phyloP scores from a whole-genome alignment of 2,329 filamentous ascomycete genomes.

The Pochonia chlamydosporia region DNA sequence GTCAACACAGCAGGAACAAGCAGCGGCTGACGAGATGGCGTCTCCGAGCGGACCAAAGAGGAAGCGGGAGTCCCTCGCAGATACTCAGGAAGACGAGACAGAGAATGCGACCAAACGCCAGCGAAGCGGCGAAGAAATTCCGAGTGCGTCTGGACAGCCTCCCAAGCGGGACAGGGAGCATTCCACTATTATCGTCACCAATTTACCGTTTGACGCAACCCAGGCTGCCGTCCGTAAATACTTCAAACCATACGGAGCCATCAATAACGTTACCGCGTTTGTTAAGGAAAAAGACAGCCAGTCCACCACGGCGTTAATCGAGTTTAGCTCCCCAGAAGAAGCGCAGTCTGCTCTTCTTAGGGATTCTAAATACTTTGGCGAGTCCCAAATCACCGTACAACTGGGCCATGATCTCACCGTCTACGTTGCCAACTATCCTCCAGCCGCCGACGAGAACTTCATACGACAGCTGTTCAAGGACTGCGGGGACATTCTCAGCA shows the following conservation, averaged over 20 bases:
- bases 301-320: slow-evolving; percentile 68
- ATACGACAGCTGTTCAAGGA: slow-evolving; percentile 63
- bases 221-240: slow-evolving; percentile 77
- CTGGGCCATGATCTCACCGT: slow-evolving; percentile 74
- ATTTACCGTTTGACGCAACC: slow-evolving; percentile 64
- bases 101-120: slow-evolving; percentile 62
- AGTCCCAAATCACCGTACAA: slow-evolving; percentile 66
- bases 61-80: slow-evolving; percentile 60
- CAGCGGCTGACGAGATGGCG: slow-evolving; percentile 14
- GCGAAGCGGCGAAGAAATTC: slow-evolving; percentile 38
- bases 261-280: slow-evolving; percentile 66
- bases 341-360: slow-evolving; percentile 74
- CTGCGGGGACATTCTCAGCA: slow-evolving; percentile 76
- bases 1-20: slow-evolving; percentile 18
- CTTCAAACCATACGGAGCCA: slow-evolving; percentile 83
- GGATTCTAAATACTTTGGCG: slow-evolving; percentile 73
- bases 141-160: slow-evolving; percentile 22
- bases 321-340: slow-evolving; percentile 78
- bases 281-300: slow-evolving; percentile 55
- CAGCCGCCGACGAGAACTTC: slow-evolving; percentile 64
- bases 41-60: slow-evolving; percentile 54
- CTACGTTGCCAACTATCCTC: slow-evolving; percentile 87
- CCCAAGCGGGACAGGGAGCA: slow-evolving; percentile 85
- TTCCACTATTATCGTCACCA: slow-evolving; percentile 74
- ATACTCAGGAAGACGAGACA: slow-evolving; percentile 28